phyloP scores from a whole-genome alignment of 208 protist species.

The Angomonas ambiguus region DNA sequence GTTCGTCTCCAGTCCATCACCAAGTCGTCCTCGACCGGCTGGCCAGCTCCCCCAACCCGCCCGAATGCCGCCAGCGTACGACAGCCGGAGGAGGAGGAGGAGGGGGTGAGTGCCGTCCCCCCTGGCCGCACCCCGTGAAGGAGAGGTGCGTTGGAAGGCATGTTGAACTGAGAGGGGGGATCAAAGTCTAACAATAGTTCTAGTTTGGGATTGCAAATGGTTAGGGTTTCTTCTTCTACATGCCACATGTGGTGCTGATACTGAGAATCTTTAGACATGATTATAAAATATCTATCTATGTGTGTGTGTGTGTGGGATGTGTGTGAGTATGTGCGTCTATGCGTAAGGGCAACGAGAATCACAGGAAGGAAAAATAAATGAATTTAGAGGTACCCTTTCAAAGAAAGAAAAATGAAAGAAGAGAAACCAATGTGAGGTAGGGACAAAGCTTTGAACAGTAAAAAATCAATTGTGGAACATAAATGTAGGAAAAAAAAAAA shows the following conservation, averaged over 20 bases:
- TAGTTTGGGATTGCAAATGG: slow-evolving; percentile 41
- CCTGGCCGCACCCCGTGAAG: slow-evolving; percentile 44
- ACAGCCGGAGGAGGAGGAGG: slow-evolving; percentile 11
- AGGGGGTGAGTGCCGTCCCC: slow-evolving; percentile 17
- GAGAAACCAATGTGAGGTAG: too few relatives aligned
- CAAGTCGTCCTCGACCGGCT: slow-evolving; percentile 36
- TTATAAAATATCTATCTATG: background rate
- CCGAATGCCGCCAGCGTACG: slow-evolving; percentile 13
- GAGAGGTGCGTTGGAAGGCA: slow-evolving; percentile 48
- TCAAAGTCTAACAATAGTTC: slow-evolving; percentile 78
- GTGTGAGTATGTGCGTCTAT: too few relatives aligned
- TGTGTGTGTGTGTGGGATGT: background rate
- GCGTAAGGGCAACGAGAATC: too few relatives aligned
- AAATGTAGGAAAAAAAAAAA: too few relatives aligned
- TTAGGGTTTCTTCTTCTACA: slow-evolving; percentile 60
- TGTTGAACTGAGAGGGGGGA: slow-evolving; percentile 43
- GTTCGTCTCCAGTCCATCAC: slow-evolving; percentile 36
- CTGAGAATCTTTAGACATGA: slow-evolving; percentile 60
- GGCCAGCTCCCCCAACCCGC: slow-evolving; percentile 8
- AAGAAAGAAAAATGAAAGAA: too few relatives aligned
- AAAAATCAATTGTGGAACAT: too few relatives aligned
- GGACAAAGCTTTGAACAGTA: too few relatives aligned
- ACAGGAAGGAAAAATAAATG: too few relatives aligned
- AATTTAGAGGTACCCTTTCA: too few relatives aligned
- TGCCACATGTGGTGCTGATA: slow-evolving; percentile 67